phyloP scores from a whole-genome alignment of 345 rosid species.

The Citrus unshiu region DNA sequence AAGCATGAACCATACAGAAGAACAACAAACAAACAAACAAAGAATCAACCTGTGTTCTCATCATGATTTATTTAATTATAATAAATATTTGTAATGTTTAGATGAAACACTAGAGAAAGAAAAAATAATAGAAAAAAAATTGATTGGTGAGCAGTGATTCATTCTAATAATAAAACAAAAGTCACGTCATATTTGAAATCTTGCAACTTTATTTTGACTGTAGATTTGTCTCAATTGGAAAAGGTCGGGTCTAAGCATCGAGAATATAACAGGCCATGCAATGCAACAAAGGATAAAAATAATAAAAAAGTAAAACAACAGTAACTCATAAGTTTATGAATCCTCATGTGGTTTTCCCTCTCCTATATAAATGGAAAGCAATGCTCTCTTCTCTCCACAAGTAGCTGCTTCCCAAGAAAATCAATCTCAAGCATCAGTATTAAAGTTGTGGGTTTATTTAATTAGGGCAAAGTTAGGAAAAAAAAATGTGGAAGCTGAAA shows the following conservation, averaged over 20 bases:
- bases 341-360: not conserved
- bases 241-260: not conserved
- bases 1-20: not conserved
- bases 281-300: too few species aligned
- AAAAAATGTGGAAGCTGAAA: slow-evolving; percentile 56
- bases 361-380: not conserved
- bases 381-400: too few species aligned
- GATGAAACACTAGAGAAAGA: not conserved
- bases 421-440: not conserved
- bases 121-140: not conserved
- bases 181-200: not conserved
- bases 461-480: not conserved
- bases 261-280: not conserved
- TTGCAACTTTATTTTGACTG: not conserved
- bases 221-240: not conserved
- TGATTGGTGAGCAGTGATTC: not conserved
- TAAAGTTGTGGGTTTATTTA: not conserved
- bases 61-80: not conserved
- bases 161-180: not conserved
- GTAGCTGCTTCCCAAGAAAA: not conserved
- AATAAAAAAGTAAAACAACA: not conserved
- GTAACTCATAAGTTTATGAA: too few species aligned
- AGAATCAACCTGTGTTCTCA: not conserved
- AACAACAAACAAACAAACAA: not conserved
- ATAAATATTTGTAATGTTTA: not conserved